Conservation (phyloP, 2,329 filamentous ascomycete genomes). For the Exophiala phaeomuriformis region DNA sequence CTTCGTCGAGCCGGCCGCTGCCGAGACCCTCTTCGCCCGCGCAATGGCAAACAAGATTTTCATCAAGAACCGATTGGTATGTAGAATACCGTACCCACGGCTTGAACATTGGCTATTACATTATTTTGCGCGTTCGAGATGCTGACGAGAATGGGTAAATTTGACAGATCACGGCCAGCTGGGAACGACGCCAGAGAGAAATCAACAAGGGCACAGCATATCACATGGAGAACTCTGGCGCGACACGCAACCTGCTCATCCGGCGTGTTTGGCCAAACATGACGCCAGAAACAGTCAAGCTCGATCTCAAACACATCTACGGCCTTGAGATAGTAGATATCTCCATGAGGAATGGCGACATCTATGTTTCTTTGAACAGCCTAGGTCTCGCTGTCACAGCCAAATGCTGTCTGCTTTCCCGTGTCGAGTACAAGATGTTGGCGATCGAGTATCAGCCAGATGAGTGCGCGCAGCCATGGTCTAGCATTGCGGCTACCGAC, state of each 20-base stretch:
- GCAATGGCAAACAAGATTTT: too few relatives aligned
- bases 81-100: too few relatives aligned
- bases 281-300: conserved; percentile 58
- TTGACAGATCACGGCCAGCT: conserved; percentile 41
- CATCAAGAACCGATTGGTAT: too few relatives aligned
- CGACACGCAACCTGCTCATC: conserved; percentile 48
- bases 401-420: conserved; percentile 66
- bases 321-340: conserved; percentile 65
- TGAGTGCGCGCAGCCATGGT: conserved; percentile 60
- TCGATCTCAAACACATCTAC: conserved; percentile 76
- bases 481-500: conserved; percentile 30
- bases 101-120: too few relatives aligned
- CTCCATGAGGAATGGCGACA: conserved; percentile 51
- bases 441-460: conserved; percentile 66
- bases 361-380: conserved; percentile 67
- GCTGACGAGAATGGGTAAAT: too few relatives aligned
- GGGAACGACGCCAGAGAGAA: conserved; percentile 62
- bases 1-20: too few relatives aligned
- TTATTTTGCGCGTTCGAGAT: too few relatives aligned
- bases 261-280: conserved; percentile 51
- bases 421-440: conserved; percentile 60
- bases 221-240: too few relatives aligned
- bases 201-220: too few relatives aligned
- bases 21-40: too few relatives aligned
- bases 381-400: conserved; percentile 69